Percentiles rank a stretch among this genome's conserved stretches.
Evolutionary conservation across 139 green algal genomes (phyloP).

Genomic region (Ettlia oleoabundans): DNA sequence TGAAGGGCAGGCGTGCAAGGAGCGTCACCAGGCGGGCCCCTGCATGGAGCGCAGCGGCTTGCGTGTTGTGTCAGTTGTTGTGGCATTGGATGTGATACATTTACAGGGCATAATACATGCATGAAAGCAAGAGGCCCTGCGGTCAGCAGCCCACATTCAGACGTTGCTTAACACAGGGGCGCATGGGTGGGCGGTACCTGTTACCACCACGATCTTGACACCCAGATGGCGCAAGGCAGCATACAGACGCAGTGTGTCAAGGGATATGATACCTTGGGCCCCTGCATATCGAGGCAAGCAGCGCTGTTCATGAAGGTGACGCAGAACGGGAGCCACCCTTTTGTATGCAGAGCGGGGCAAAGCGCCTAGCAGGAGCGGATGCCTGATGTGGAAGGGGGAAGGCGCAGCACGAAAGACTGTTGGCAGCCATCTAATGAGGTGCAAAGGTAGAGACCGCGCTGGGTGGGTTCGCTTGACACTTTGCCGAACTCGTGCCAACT

Average conservation of each 20-base stretch:
- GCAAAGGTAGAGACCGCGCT: not conserved
- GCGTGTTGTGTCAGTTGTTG: no score
- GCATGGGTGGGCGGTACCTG: no score
- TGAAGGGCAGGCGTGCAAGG: constrained; percentile 78
- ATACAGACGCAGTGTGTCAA: constrained; percentile 33
- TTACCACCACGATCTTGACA: constrained; percentile 39
- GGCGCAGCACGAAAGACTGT: not conserved
- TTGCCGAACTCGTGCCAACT: not conserved
- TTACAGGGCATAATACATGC: no score
- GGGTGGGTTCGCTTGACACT: not conserved
- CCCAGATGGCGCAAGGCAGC: constrained; percentile 27
- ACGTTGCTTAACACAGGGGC: no score
- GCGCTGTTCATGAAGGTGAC: not conserved
- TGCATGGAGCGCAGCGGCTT: no score
- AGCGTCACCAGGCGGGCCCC: constrained; percentile 56
- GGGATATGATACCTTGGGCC: constrained; percentile 36
- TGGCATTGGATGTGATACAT: no score
- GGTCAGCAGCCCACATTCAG: no score
- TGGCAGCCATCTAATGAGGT: not conserved
- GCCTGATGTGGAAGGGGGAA: constrained; percentile 11
- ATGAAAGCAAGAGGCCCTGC: constrained; percentile 6
- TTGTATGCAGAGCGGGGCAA: no score
- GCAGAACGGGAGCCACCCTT: no score
- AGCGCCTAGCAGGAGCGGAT: no score
- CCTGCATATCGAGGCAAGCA: constrained; percentile 11